Evolutionary conservation across 805 yeast genomes (phyloP), one percentile per base, ranked within the genome.

Genomic region (Komagataella pastoris): DNA sequence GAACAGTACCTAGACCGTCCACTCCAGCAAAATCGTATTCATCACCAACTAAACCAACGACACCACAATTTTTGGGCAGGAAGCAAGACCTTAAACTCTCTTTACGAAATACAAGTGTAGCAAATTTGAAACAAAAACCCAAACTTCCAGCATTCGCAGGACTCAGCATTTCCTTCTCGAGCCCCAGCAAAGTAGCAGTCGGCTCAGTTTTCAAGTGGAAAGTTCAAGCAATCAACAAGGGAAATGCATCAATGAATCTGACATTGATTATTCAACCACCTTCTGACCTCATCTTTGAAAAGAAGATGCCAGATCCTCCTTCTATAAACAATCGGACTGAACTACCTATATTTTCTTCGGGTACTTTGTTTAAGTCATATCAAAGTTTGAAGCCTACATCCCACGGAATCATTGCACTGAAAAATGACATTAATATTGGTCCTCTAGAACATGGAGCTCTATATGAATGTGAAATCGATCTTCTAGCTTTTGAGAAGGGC

Each of bases 401-500:
- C 74, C 56, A 59, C 5, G 95, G 93, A 0, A 69, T 86, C 5
- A 64, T 86, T 1, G 72, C 85, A 6, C 66, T 87, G 23, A 75
- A 78, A 44, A 84, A 83, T 59, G 89, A 86, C 59, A 69, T 86
- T 3, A 67, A 80, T 23, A 69, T 86, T 24, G 85, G 85, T 3
- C 77, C 76, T 7, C 64, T 80, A 56, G 84, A 81, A 5, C 78
- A 82, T 3, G 78, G 78, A 50, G 71, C 78, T 17, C 79, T 85
- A 8, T 81, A 73, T 58, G 90, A 86, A 56, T 74, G 87, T 2
- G 80, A 77, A 50, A 65, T 86, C 24, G 70, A 69, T 50, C 62
- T 86, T 44, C 66, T 83, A 48, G 89, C 88, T 0, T 65, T 85
- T 12, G 75, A 80, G 46, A 71, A 73, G 56, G 95, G 95, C 0